Evolutionary conservation across 2,329 filamentous ascomycete genomes (phyloP), one percentile per base, ranked within the genome.

Genomic region (Metarhizium album): DNA sequence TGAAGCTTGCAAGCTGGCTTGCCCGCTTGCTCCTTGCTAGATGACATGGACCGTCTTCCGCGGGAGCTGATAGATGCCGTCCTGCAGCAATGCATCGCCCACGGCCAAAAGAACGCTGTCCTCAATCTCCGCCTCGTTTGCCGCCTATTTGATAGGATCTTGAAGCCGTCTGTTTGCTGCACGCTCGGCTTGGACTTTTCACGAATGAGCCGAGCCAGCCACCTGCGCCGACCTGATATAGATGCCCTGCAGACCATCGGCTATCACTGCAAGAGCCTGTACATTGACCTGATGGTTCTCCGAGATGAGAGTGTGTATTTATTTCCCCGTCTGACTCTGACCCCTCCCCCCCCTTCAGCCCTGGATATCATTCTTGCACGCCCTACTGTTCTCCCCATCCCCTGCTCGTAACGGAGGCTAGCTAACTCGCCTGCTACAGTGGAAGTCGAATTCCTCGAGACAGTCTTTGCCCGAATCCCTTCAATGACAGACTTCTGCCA

Each of bases 281-380:
- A 73, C 52, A 65, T 78, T 46, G 75, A 79, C 57, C 62, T 78
- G 59, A 76, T 75, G 72, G 67, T 76, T 16, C 60, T 78, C 37
- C 69, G 75, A 55, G 75, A 78, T 57, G 73, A 76, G 49, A 59
- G 75, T 76, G 63, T 55, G 70, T 55, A 37, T n/a, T n/a, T n/a
- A n/a, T n/a, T n/a, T n/a, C n/a, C n/a, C n/a, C n/a, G n/a, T n/a
- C n/a, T n/a, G n/a, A n/a, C n/a, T n/a, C n/a, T n/a, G n/a, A n/a
- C n/a, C n/a, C n/a, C n/a, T n/a, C n/a, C 7, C 18, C 27, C 46
- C 45, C 20, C n/a, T 16, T 31, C n/a, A 2, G 16, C 24, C 43
- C 24, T n/a, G n/a, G n/a, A n/a, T n/a, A n/a, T n/a, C n/a, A n/a
- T n/a, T n/a, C n/a, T n/a, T n/a, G n/a, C n/a, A n/a, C n/a, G n/a